These are phyloP conservation scores for Coniophora puteana DNA, from an alignment of 1,284 basidiomycete species.

Conservation along the genomic window DNA sequence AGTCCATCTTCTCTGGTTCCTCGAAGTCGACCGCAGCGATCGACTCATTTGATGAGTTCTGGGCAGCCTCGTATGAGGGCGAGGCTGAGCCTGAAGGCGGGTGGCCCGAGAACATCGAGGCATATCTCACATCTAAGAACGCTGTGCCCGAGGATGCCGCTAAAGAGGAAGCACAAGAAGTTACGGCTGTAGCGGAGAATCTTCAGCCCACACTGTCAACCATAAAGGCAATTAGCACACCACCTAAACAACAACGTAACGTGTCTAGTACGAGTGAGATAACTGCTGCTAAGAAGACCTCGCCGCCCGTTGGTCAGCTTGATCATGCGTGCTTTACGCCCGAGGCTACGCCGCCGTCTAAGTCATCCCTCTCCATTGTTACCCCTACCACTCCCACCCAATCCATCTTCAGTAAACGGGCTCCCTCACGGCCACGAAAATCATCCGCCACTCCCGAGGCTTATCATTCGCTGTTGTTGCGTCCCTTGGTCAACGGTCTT, in stretches of 20 bases:
- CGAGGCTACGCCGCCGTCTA: background rate
- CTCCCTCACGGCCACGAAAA: slow-evolving; percentile 29
- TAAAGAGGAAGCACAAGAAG: slow-evolving; percentile 22
- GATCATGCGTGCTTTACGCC: slow-evolving; percentile 24
- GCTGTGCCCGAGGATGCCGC: slow-evolving; percentile 17
- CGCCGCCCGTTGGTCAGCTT: slow-evolving; percentile 24
- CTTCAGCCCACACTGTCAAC: slow-evolving; percentile 6
- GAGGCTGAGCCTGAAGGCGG: slow-evolving; percentile 37
- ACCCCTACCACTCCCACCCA: slow-evolving; percentile 22
- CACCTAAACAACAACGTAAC: slow-evolving; percentile 8
- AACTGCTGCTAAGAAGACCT: slow-evolving; percentile 4
- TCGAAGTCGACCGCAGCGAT: slow-evolving; percentile 36
- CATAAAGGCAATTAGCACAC: slow-evolving; percentile 9
- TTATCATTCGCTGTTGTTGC: slow-evolving; percentile 29
- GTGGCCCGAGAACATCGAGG: slow-evolving; percentile 47
- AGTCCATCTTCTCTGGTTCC: slow-evolving; percentile 46
- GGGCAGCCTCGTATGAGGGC: slow-evolving; percentile 43
- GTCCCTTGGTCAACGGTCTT: slow-evolving; percentile 23
- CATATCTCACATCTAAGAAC: slow-evolving; percentile 18
- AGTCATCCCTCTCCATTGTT: slow-evolving; percentile 6
- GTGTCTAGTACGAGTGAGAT: slow-evolving; percentile 3
- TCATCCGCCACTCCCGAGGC: slow-evolving; percentile 24
- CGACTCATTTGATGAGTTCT: slow-evolving; percentile 56
- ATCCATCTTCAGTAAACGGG: slow-evolving; percentile 16
- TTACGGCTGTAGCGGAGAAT: slow-evolving; percentile 5